These are phyloP conservation scores for Kingdonia uniflora DNA, from an alignment of 164 flowering plant species.

Conservation along the genomic window DNA sequence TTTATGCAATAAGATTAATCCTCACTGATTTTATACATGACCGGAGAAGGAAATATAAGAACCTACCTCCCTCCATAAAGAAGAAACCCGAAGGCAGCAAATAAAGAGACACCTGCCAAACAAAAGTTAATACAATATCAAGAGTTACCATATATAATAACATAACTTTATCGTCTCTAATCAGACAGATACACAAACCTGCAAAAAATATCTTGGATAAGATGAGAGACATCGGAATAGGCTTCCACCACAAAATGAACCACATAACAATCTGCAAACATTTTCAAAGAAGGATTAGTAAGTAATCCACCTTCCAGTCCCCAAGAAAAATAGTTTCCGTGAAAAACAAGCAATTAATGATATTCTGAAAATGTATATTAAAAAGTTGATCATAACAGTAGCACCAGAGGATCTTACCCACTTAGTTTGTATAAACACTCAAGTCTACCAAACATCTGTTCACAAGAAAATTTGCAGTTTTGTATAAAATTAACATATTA, in stretches of 20 bases:
- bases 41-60: not conserved
- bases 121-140: conserved; percentile 6
- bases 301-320: not conserved
- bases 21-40: too few species aligned
- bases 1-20: too few species aligned
- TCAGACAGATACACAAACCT: conserved; percentile 26
- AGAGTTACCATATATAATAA: not conserved
- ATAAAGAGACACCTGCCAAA: conserved; percentile 71
- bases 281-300: conserved; percentile 6
- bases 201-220: conserved; percentile 89
- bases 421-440: too few species aligned
- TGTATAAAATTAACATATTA: too few species aligned
- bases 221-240: conserved; percentile 33
- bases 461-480: too few species aligned
- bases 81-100: conserved; percentile 93
- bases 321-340: too few species aligned
- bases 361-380: too few species aligned
- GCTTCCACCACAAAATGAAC: conserved; percentile 89
- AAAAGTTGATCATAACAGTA: too few species aligned
- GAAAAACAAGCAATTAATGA: too few species aligned
- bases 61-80: conserved; percentile 90
- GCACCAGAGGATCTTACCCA: too few species aligned
- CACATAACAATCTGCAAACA: conserved; percentile 67
- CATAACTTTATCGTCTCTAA: not conserved
- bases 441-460: too few species aligned